These are phyloP conservation scores for Pleurotus eryngii DNA, from an alignment of 768 basidiomycete genomes.

Conservation along the genomic window DNA sequence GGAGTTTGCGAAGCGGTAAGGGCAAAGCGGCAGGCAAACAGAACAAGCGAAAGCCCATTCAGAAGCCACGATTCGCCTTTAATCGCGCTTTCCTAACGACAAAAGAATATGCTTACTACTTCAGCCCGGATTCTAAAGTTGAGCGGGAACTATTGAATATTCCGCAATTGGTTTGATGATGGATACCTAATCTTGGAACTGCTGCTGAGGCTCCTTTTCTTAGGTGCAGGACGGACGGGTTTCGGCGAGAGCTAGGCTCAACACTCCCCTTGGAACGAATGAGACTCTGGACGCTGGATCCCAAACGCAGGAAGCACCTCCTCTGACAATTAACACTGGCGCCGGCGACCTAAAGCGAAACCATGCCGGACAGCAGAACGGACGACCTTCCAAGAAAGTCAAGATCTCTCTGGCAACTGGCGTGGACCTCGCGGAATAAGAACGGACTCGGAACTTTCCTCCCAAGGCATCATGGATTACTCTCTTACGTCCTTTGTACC, in stretches of 20 bases:
- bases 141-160: conserved; percentile 65
- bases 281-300: not conserved
- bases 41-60: conserved; percentile 44
- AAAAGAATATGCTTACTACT: conserved; percentile 61
- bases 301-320: conserved; percentile 13
- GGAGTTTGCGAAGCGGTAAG: conserved; percentile 25
- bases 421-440: conserved; percentile 73
- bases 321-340: not conserved
- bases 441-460: not conserved
- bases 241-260: not conserved
- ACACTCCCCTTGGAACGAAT: not conserved
- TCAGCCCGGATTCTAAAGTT: conserved; percentile 54
- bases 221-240: not conserved
- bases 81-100: conserved; percentile 42
- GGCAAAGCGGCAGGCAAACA: conserved; percentile 34
- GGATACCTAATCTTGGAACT: too few species aligned
- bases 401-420: conserved; percentile 70
- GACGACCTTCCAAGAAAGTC: conserved; percentile 51
- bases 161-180: conserved; percentile 45
- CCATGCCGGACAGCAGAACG: conserved; percentile 33
- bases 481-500: not conserved
- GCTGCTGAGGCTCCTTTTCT: too few species aligned
- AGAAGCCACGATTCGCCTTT: conserved; percentile 59
- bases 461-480: not conserved
- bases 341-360: conserved; percentile 17